Base-by-base conservation (phyloP, 1,284 basidiomycete genomes). In the Lentinus polychrous region DNA sequence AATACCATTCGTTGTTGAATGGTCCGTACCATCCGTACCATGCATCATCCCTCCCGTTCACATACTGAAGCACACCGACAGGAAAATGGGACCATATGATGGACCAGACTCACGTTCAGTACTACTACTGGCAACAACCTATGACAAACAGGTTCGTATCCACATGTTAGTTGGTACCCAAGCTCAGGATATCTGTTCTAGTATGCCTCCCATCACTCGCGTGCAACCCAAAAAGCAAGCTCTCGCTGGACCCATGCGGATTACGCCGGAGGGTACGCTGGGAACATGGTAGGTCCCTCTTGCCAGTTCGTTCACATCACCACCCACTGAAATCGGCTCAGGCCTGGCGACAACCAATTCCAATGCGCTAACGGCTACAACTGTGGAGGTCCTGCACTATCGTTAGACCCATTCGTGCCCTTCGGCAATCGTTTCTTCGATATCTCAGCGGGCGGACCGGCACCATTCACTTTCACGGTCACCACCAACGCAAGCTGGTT, bases 121-220 rank as follows among this genome's bases (percentile, higher is more conserved):
- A 83, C 55, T 75, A 72, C 53, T 85, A 86, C 61, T 86, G 83
- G 81, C 83, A 86, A 55, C 75, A 82, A 58, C 81, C 81, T 0
- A 77, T 78, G 71, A 70, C 73, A 2, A 78, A 83, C 61, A 74
- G 74, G 78, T 79, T 53, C 32, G 27, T 27, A 27, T 27, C 10
- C 27, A n/a, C n/a, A n/a, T n/a, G n/a, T n/a, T n/a, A n/a, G n/a
- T n/a, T n/a, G n/a, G n/a, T n/a, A n/a, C n/a, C n/a, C n/a, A n/a
- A n/a, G n/a, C n/a, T n/a, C n/a, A n/a, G n/a, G n/a, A n/a, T n/a
- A n/a, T n/a, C n/a, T n/a, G n/a, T n/a, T n/a, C n/a, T 52, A 81
- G 78, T 1, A 79, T 81, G 76, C 80, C 81, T 0, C 57, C 67
- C 14, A 63, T 82, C 14, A 75, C 74, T 33, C 69, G 74, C n/a